Evolutionary conservation across 352 stramenopile species (phyloP).

Genomic region (Globisporangium canariense): DNA sequence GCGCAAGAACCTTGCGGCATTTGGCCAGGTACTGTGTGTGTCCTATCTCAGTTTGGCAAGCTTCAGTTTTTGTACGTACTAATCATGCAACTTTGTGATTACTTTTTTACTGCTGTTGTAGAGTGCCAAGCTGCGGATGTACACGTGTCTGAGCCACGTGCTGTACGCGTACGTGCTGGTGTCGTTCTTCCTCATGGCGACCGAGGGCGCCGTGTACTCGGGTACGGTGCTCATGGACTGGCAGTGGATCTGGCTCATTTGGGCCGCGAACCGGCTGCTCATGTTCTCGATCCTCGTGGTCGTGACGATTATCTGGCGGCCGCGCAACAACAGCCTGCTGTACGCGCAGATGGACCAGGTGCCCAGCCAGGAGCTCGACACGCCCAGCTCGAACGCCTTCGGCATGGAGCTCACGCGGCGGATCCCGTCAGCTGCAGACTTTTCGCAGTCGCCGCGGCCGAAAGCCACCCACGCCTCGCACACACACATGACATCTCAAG

Average conservation of each 20-base stretch:
- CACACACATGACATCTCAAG: neutral
- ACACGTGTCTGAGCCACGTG: slow-evolving; percentile 52
- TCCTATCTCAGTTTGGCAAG: neutral
- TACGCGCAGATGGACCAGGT: slow-evolving; percentile 84
- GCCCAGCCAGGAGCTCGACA: slow-evolving; percentile 57
- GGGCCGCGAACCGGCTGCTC: slow-evolving; percentile 67
- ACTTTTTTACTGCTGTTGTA: slow-evolving; percentile 12
- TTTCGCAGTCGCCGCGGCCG: slow-evolving; percentile 19
- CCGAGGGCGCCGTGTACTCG: slow-evolving; percentile 80
- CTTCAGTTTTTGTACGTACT: neutral
- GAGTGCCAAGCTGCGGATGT: slow-evolving; percentile 78
- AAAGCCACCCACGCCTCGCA: neutral
- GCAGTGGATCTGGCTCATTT: slow-evolving; percentile 78
- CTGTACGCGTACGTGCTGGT: slow-evolving; percentile 58
- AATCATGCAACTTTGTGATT: neutral
- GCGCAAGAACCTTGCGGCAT: slow-evolving; percentile 72
- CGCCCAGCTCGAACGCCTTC: slow-evolving; percentile 37
- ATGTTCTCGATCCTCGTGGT: slow-evolving; percentile 66
- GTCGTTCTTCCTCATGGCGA: slow-evolving; percentile 72
- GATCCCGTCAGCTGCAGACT: slow-evolving; percentile 50
- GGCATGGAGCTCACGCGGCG: slow-evolving; percentile 57
- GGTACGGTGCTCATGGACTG: slow-evolving; percentile 55
- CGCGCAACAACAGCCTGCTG: slow-evolving; percentile 53
- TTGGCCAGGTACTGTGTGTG: slow-evolving; percentile 51
- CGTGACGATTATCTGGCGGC: slow-evolving; percentile 74